Percentiles rank a stretch among this genome's conserved stretches.
These are phyloP conservation scores for Nakaseomyces uthaithaninus DNA, from an alignment of 1,139 yeast species.

Conservation along the genomic window DNA sequence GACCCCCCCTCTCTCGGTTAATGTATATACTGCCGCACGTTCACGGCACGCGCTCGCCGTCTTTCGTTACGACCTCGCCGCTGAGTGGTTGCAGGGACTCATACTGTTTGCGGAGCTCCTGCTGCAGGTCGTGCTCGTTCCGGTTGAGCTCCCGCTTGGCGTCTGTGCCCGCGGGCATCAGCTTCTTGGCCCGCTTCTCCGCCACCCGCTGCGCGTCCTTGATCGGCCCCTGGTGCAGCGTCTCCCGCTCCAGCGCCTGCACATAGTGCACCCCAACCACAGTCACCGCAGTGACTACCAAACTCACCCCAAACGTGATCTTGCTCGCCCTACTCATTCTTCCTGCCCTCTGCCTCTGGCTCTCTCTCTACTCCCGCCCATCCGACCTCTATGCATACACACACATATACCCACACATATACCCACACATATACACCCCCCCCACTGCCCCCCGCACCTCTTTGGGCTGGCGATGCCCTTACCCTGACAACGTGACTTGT, in stretches of 20 bases:
- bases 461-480: no score
- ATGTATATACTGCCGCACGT: no score
- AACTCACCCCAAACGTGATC: constrained; percentile 55
- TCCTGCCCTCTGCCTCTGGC: background rate
- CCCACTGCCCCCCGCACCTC: background rate
- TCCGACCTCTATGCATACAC: background rate
- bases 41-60: constrained; percentile 17
- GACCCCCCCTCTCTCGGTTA: no score
- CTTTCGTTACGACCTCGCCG: constrained; percentile 36
- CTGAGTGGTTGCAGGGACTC: constrained; percentile 61
- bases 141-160: constrained; percentile 45
- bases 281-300: constrained; percentile 48
- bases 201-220: constrained; percentile 61
- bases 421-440: background rate
- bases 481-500: no score
- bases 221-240: constrained; percentile 71
- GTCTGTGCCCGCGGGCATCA: constrained; percentile 22
- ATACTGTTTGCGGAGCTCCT: constrained; percentile 53
- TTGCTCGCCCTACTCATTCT: constrained; percentile 66
- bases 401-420: no score
- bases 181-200: constrained; percentile 39
- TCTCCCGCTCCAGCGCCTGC: constrained; percentile 59
- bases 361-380: background rate
- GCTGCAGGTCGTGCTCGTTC: constrained; percentile 69
- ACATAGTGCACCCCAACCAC: constrained; percentile 61